A percentile compares a stretch with the other conserved stretches of the same genome.
Conservation (phyloP, 2,329 filamentous ascomycete genomes). For the Cercospora sp. region DNA sequence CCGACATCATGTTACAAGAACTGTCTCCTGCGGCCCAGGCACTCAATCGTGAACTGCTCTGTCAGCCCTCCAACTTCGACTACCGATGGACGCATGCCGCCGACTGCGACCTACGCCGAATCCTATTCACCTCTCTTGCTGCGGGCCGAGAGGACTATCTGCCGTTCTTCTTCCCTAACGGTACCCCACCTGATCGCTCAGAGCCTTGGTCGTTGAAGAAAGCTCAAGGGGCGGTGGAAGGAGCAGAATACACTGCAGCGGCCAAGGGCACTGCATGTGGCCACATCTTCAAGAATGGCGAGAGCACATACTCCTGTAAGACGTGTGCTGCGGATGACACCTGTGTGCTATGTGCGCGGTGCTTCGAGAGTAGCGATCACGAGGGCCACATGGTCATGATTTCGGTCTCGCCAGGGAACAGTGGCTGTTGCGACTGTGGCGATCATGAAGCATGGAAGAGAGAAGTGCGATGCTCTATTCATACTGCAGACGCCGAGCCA, state of each 20-base stretch:
- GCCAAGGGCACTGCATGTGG: slow-evolving; percentile 92
- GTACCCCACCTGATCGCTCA: slow-evolving; percentile 42
- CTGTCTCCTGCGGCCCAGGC: slow-evolving; percentile 64
- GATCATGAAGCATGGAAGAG: slow-evolving; percentile 91
- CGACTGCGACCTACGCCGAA: slow-evolving; percentile 69
- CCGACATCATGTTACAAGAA: slow-evolving; percentile 4
- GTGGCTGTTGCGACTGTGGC: slow-evolving; percentile 95
- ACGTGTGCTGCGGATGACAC: slow-evolving; percentile 95
- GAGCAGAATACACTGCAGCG: slow-evolving; percentile 89
- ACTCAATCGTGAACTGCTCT: slow-evolving; percentile 79
- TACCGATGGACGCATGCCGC: slow-evolving; percentile 76
- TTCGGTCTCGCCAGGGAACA: slow-evolving; percentile 83
- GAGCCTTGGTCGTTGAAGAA: slow-evolving; percentile 71
- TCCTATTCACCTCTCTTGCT: slow-evolving; percentile 85
- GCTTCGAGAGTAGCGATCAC: slow-evolving; percentile 94
- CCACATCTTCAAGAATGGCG: slow-evolving; percentile 93
- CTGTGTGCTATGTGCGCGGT: slow-evolving; percentile 89
- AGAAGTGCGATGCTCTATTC: slow-evolving; percentile 89
- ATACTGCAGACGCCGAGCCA: slow-evolving; percentile 56
- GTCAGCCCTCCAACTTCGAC: slow-evolving; percentile 70
- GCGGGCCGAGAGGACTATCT: slow-evolving; percentile 73
- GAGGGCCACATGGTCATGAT: slow-evolving; percentile 90
- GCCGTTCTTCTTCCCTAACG: slow-evolving; percentile 77
- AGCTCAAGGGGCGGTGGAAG: slow-evolving; percentile 89
- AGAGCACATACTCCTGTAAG: slow-evolving; percentile 91